These are phyloP conservation scores for Umbelopsis sp. DNA, from an alignment of 192 early-diverging fungal species.

Conservation along the genomic window DNA sequence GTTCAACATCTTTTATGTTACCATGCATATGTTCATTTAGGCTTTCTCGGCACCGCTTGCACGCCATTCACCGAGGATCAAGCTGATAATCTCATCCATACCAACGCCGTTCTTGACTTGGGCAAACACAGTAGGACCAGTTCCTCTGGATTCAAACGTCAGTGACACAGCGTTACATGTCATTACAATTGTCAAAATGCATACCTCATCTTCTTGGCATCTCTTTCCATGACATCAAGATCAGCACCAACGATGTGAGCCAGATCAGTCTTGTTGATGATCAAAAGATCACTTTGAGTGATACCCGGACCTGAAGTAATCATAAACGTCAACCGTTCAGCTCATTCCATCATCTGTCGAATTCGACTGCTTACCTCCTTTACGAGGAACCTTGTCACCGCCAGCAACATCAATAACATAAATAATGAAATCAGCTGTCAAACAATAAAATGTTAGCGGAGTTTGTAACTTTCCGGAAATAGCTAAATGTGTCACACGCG, in stretches of 20 bases:
- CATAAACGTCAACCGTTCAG: not conserved
- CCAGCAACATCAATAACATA: conserved; percentile 98
- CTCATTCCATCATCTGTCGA: not conserved
- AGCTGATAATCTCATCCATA: conserved; percentile 77
- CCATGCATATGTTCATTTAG: not conserved
- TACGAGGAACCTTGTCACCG: conserved; percentile 96
- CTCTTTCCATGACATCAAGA: conserved; percentile 88
- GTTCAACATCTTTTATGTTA: not conserved
- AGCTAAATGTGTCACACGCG: not conserved
- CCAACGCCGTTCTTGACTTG: conserved; percentile 90
- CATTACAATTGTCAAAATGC: not conserved
- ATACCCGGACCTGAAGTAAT: conserved; percentile 77
- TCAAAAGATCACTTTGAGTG: conserved; percentile 90
- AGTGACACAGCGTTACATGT: not conserved
- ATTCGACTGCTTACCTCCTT: conserved; percentile 63
- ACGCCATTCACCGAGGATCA: conserved; percentile 68
- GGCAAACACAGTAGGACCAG: conserved; percentile 89
- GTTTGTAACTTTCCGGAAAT: not conserved
- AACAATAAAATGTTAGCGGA: not conserved
- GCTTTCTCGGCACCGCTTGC: conserved; percentile 51
- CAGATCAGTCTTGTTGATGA: conserved; percentile 97
- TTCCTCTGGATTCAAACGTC: conserved; percentile 48
- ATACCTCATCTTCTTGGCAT: conserved; percentile 83
- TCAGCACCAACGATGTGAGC: conserved; percentile 91
- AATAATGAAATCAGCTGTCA: conserved; percentile 88